Percentiles rank a stretch among this genome's conserved stretches.
Conservation (phyloP, 2,329 filamentous ascomycete genomes). For the Cyphellophora attinorum region DNA sequence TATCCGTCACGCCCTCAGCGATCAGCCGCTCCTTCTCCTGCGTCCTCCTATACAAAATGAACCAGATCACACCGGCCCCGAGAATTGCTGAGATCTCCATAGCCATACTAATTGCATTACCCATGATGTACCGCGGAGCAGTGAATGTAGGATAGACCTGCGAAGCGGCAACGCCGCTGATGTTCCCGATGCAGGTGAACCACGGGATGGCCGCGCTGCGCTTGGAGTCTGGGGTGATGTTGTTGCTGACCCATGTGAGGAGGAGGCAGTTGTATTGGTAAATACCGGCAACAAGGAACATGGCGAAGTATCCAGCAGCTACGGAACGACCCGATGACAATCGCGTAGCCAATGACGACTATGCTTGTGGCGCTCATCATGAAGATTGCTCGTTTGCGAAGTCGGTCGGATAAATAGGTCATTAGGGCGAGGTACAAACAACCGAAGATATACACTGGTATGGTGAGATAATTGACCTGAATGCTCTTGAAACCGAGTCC, state of each 20-base stretch:
- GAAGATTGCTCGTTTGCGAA: slow-evolving; percentile 21
- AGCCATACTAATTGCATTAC: slow-evolving; percentile 17
- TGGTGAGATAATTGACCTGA: slow-evolving; percentile 25
- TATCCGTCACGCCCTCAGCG: slow-evolving; percentile 18
- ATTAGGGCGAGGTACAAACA: slow-evolving; percentile 19
- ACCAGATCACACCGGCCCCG: slow-evolving; percentile 15
- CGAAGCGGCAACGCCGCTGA: slow-evolving; percentile 21
- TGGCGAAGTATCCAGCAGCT: slow-evolving; percentile 23
- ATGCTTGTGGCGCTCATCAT: slow-evolving; percentile 20
- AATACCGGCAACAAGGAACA: slow-evolving; percentile 22
- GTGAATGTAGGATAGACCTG: slow-evolving; percentile 24
- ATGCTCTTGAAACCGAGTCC: slow-evolving; percentile 7
- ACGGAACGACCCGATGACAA: slow-evolving; percentile 21
- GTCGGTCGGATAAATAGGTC: slow-evolving; percentile 21
- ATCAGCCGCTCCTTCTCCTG: slow-evolving; percentile 19
- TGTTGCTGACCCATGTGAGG: slow-evolving; percentile 24
- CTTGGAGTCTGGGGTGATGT: slow-evolving; percentile 24
- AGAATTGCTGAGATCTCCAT: slow-evolving; percentile 18
- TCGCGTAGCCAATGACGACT: slow-evolving; percentile 24
- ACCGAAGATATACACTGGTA: slow-evolving; percentile 26
- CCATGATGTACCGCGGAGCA: slow-evolving; percentile 22
- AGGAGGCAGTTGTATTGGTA: slow-evolving; percentile 18
- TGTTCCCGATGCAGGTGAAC: slow-evolving; percentile 20
- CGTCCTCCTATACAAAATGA: slow-evolving; percentile 20
- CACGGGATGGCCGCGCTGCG: slow-evolving; percentile 23